Base-by-base conservation (phyloP, 2,329 filamentous ascomycete genomes). In the Curvularia lunata region DNA sequence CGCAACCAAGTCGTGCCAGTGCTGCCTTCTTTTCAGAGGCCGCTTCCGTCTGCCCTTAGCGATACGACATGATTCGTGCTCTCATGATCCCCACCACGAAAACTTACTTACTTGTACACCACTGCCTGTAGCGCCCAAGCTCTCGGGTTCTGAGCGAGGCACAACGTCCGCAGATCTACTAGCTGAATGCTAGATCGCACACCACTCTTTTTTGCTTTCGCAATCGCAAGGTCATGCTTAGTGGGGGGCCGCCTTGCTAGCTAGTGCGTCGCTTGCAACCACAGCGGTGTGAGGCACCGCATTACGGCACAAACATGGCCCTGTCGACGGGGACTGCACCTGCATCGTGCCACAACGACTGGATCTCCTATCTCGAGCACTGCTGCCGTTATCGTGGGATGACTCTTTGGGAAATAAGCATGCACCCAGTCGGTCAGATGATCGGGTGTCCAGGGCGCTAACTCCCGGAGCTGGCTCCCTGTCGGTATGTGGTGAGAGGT, bases 291-390 rank as follows among this genome's bases (percentile, higher is more conserved):
- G 49, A 53, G 21, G 37, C 49, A 43, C 52, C 48, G 27, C 41
- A 38, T 23, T 32, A 25, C 32, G 45, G 55, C 55, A 32, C 37
- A 23, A 48, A 34, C 25, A 25, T 30, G 38, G 40, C 56, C 56
- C 27, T 46, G 46, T 47, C 48, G 40, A 59, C 32, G 48, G 53
- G 45, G 60, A 60, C 25, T 43, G 51, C 63, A 63, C 65, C 62
- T 67, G 61, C 64, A 65, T 67, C 58, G 67, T 67, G 61, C 65
- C 19, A 66, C 63, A 28, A 59, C 43, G 43, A 53, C 45, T 56
- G 51, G 52, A 42, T 30, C 18, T 41, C 40, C 30, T 48, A 55
- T 53, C 47, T 57, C 43, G 34, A 48, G 21, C 34, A 12, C 37
- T 10, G 19, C 19, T 48, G 30, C 43, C 40, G 62, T 61, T 69